Percentiles rank a stretch among this genome's conserved stretches.
Evolutionary conservation across 139 green algal species (phyloP).

Genomic region (Chlamydomonas sp.): DNA sequence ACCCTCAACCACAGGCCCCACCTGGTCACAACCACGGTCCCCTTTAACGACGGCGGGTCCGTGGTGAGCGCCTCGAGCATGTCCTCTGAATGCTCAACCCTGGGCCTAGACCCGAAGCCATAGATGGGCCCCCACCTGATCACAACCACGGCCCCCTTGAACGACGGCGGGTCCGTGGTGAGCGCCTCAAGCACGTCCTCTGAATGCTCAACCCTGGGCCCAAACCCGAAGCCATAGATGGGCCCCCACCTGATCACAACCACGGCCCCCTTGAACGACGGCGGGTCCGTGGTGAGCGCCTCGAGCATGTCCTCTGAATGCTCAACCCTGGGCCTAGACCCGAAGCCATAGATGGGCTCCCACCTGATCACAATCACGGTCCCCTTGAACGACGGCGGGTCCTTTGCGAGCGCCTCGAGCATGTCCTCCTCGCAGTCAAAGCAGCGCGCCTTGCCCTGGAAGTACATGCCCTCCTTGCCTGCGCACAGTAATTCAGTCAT

Average conservation of each 20-base stretch:
- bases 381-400: constrained; percentile 72
- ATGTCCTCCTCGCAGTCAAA: constrained; percentile 97
- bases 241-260: constrained; percentile 59
- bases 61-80: no score
- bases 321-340: no score
- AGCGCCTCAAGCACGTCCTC: constrained; percentile 88
- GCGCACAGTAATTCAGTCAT: not conserved
- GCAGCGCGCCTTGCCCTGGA: constrained; percentile 63
- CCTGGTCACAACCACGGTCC: no score
- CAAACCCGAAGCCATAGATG: no score
- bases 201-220: no score
- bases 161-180: constrained; percentile 53
- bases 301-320: constrained; percentile 92
- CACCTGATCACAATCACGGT: constrained; percentile 70
- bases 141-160: constrained; percentile 83
- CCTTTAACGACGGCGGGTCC: no score
- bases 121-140: no score
- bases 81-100: no score
- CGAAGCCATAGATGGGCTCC: no score
- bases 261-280: constrained; percentile 75
- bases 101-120: no score
- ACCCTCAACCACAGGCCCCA: no score
- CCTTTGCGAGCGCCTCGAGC: constrained; percentile 70
- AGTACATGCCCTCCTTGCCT: constrained; percentile 63
- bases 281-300: constrained; percentile 63